phyloP scores from a whole-genome alignment of 805 yeast genomes.

The Hanseniaspora meyeri region DNA sequence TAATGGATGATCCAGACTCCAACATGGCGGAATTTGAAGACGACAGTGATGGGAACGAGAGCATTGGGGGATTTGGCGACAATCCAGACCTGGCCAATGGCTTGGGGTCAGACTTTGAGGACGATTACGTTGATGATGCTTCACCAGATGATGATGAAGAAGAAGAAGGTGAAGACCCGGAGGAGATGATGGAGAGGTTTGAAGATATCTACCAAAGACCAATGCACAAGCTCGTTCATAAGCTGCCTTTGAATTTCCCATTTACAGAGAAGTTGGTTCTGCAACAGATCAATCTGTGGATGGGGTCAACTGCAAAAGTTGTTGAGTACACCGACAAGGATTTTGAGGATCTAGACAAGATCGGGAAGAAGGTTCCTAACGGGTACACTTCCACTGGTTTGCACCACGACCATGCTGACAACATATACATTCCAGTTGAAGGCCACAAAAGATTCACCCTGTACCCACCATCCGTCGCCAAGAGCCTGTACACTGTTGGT shows the following conservation, averaged over 20 bases:
- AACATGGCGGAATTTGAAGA: slow-evolving; percentile 21
- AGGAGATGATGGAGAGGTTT: slow-evolving; percentile 34
- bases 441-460: slow-evolving; percentile 59
- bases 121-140: slow-evolving; percentile 18
- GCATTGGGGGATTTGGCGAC: slow-evolving; percentile 16
- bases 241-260: slow-evolving; percentile 35
- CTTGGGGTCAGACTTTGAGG: slow-evolving; percentile 22
- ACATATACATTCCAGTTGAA: slow-evolving; percentile 46
- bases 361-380: slow-evolving; percentile 48
- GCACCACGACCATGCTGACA: slow-evolving; percentile 75
- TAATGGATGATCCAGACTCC: slow-evolving; percentile 33
- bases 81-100: slow-evolving; percentile 15
- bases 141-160: slow-evolving; percentile 15
- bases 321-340: slow-evolving; percentile 14
- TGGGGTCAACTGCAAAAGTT: slow-evolving; percentile 35
- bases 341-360: slow-evolving; percentile 21
- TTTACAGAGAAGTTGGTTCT: slow-evolving; percentile 36
- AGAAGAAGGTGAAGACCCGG: slow-evolving; percentile 23
- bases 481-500: slow-evolving; percentile 52
- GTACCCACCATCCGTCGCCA: slow-evolving; percentile 51
- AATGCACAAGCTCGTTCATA: slow-evolving; percentile 33
- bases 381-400: slow-evolving; percentile 57
- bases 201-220: slow-evolving; percentile 51
- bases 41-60: slow-evolving; percentile 18
- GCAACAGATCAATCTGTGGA: slow-evolving; percentile 67